Evolutionary conservation across 768 basidiomycete genomes (phyloP).

Genomic region (Podaxis rugospora): DNA sequence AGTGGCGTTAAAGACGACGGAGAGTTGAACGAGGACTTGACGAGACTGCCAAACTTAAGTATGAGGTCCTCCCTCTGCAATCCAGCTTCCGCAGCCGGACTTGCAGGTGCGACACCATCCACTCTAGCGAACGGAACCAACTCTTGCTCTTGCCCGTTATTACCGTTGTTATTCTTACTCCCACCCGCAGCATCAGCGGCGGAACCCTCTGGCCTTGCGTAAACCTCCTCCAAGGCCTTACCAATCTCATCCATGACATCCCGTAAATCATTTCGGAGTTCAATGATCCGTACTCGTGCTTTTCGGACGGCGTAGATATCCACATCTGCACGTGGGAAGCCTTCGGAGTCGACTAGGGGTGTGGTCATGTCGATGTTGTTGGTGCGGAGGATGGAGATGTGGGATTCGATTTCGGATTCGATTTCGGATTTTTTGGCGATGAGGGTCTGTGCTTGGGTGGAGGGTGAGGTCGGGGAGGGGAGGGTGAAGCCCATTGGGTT

Average conservation of each 20-base stretch:
- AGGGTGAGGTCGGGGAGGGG: slow-evolving; percentile 38
- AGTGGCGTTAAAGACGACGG: slow-evolving; percentile 55
- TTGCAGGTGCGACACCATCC: slow-evolving; percentile 71
- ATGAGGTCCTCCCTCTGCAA: slow-evolving; percentile 67
- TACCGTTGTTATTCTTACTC: neutral
- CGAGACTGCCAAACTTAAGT: slow-evolving; percentile 67
- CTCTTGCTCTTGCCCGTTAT: slow-evolving; percentile 7
- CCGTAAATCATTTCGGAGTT: slow-evolving; percentile 75
- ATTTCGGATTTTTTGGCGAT: slow-evolving; percentile 68
- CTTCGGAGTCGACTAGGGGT: slow-evolving; percentile 80
- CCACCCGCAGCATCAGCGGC: neutral
- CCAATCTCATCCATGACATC: slow-evolving; percentile 63
- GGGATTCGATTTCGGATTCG: slow-evolving; percentile 64
- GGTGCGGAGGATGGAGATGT: slow-evolving; percentile 56
- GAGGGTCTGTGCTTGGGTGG: slow-evolving; percentile 57
- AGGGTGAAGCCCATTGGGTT: slow-evolving; percentile 41
- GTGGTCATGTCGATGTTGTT: slow-evolving; percentile 65
- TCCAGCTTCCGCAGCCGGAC: slow-evolving; percentile 82
- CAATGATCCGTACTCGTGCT: slow-evolving; percentile 74
- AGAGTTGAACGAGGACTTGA: slow-evolving; percentile 43
- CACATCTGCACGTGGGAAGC: slow-evolving; percentile 86
- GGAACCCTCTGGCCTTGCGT: slow-evolving; percentile 21
- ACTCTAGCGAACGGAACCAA: slow-evolving; percentile 72
- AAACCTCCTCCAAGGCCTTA: slow-evolving; percentile 65
- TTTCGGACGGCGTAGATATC: slow-evolving; percentile 76